Evolutionary conservation across 306 rosid species (phyloP).

Genomic region (Malus asiatica): DNA sequence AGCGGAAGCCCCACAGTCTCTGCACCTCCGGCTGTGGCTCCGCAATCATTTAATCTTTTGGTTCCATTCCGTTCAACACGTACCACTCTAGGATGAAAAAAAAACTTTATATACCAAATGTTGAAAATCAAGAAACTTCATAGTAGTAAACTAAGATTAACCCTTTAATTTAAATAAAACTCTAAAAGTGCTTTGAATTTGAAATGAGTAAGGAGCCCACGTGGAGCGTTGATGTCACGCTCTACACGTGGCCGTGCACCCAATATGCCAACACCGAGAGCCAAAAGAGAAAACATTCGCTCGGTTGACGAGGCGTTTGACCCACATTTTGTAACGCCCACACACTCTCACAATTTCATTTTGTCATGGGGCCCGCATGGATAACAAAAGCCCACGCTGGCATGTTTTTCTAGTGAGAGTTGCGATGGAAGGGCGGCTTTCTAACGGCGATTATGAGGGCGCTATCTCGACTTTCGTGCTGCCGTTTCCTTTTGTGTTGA

Average conservation of each 20-base stretch:
- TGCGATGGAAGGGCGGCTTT: constrained; percentile 19
- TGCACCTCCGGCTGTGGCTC: no score
- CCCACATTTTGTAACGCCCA: neutral
- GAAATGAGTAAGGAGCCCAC: neutral
- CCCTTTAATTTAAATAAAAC: no score
- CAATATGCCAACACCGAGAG: neutral
- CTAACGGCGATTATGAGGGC: constrained; percentile 21
- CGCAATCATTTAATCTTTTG: no score
- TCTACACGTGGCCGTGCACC: constrained; percentile 13
- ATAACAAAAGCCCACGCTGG: constrained; percentile 20
- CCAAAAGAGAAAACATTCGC: constrained; percentile 9
- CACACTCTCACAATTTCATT: neutral
- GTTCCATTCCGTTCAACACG: no score
- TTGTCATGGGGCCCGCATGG: constrained; percentile 28
- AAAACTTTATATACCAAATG: no score
- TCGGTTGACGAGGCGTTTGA: constrained; percentile 54
- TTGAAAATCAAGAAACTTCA: no score
- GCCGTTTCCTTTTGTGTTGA: neutral
- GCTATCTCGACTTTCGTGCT: neutral
- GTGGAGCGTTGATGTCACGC: constrained; percentile 25
- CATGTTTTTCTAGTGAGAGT: rapidly evolving
- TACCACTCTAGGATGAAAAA: no score
- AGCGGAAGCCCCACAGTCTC: no score
- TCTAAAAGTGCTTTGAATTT: neutral
- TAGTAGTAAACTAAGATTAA: rapidly evolving